Percentiles rank a stretch among this genome's conserved stretches.
Conservation (phyloP, 225 moss, liverwort and hornwort species). For the Marchantia paleacea region DNA sequence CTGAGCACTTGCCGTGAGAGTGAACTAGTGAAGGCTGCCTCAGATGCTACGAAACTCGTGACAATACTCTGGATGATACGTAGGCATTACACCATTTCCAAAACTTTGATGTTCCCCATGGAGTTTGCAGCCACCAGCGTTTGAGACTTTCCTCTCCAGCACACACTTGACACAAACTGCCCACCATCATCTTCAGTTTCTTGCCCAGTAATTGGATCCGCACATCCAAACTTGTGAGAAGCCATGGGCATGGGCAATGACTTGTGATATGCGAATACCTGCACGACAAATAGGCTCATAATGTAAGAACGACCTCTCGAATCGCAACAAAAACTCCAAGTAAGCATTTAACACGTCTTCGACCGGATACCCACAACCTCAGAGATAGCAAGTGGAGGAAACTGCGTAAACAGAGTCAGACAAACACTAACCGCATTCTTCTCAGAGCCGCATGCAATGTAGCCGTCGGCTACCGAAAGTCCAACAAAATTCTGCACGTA, state of each 20-base stretch:
- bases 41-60: background rate
- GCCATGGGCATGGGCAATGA: constrained; percentile 99
- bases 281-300: constrained; percentile 13
- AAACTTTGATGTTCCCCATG: constrained; percentile 98
- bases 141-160: constrained; percentile 98
- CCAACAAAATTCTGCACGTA: constrained; percentile 91
- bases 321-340: background rate
- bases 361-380: background rate
- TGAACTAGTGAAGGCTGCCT: constrained; percentile 3
- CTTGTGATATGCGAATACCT: constrained; percentile 96
- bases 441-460: constrained; percentile 95
- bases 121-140: constrained; percentile 95
- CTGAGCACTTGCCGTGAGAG: constrained; percentile 5
- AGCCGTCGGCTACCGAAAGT: constrained; percentile 87
- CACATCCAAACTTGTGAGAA: constrained; percentile 88
- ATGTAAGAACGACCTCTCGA: background rate
- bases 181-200: constrained; percentile 97
- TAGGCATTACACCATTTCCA: constrained; percentile 73
- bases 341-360: background rate
- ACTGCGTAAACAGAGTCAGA: background rate
- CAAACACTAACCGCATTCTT: constrained; percentile 62
- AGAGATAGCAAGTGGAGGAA: background rate
- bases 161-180: constrained; percentile 95
- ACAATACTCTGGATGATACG: constrained; percentile 1
- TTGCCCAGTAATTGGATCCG: constrained; percentile 87